Evolutionary conservation across 768 basidiomycete genomes (phyloP).

Genomic region (Termitomyces heimii): DNA sequence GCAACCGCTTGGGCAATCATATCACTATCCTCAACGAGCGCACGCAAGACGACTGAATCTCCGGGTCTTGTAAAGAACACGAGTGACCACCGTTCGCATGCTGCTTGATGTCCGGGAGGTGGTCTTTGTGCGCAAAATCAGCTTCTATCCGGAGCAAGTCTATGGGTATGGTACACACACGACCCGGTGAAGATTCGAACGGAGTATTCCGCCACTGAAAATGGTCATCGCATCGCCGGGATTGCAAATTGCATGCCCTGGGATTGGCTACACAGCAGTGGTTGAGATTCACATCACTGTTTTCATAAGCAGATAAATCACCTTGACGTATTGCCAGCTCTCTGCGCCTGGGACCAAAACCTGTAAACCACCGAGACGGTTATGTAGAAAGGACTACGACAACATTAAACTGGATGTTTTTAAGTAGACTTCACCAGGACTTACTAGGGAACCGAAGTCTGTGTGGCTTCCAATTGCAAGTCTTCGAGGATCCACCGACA

Average conservation of each 20-base stretch:
- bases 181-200: constrained; percentile 17
- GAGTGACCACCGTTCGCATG: constrained; percentile 55
- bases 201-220: constrained; percentile 18
- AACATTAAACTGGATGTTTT: constrained; percentile 16
- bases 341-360: not conserved
- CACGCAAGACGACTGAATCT: constrained; percentile 42
- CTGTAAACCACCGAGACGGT: constrained; percentile 22
- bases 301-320: not conserved
- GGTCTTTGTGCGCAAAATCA: not conserved
- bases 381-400: constrained; percentile 60
- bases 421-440: constrained; percentile 7
- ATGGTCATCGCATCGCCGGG: constrained; percentile 25
- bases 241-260: constrained; percentile 50
- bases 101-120: constrained; percentile 28
- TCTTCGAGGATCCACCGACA: constrained; percentile 28
- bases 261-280: constrained; percentile 29
- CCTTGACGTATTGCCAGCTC: not conserved
- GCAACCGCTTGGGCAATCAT: constrained; percentile 40
- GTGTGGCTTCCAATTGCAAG: constrained; percentile 50
- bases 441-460: constrained; percentile 66
- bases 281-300: not conserved
- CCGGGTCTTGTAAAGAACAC: constrained; percentile 66
- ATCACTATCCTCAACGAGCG: constrained; percentile 45
- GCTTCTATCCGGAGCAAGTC: not conserved
- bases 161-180: not conserved